Conservation (phyloP, 306 rosid species). For the Quercus engelmannii region DNA sequence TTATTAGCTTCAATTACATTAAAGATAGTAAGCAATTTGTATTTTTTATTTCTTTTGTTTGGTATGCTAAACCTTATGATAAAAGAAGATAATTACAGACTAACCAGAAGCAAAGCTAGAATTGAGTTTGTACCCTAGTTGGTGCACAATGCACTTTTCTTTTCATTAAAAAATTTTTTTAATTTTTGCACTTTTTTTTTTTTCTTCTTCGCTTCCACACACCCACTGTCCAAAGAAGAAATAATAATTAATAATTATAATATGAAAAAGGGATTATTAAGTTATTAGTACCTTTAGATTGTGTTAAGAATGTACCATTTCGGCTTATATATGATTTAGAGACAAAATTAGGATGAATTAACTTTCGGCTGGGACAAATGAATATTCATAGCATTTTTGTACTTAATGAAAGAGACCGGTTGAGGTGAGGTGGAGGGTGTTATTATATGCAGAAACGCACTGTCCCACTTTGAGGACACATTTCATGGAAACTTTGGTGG, state of each 20-base stretch:
- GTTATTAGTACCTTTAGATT: not conserved
- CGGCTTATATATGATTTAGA: not conserved
- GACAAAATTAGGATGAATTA: slow-evolving; percentile 10
- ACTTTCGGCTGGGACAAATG: slow-evolving; percentile 30
- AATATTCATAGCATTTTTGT: slow-evolving; percentile 2
- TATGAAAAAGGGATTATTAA: not conserved
- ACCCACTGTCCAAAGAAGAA: not conserved
- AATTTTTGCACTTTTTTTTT: not conserved
- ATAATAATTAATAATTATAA: not conserved
- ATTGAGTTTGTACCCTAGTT: not conserved
- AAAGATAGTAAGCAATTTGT: no score
- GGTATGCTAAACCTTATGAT: not conserved
- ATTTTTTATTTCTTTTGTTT: no score
- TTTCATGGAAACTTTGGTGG: slow-evolving; percentile 4
- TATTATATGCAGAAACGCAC: slow-evolving; percentile 12
- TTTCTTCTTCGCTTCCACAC: not conserved
- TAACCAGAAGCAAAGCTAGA: not conserved
- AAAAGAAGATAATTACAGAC: not conserved
- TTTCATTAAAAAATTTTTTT: not conserved
- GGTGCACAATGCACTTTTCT: slow-evolving; percentile 13
- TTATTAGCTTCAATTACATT: not conserved
- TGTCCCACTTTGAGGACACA: slow-evolving; percentile 39
- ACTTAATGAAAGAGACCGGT: slow-evolving; percentile 15
- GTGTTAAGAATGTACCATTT: not conserved
- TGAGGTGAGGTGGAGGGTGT: slow-evolving; percentile 22